phyloP scores from a whole-genome alignment of 2,329 filamentous ascomycete species.

The Trichoderma lentiforme region DNA sequence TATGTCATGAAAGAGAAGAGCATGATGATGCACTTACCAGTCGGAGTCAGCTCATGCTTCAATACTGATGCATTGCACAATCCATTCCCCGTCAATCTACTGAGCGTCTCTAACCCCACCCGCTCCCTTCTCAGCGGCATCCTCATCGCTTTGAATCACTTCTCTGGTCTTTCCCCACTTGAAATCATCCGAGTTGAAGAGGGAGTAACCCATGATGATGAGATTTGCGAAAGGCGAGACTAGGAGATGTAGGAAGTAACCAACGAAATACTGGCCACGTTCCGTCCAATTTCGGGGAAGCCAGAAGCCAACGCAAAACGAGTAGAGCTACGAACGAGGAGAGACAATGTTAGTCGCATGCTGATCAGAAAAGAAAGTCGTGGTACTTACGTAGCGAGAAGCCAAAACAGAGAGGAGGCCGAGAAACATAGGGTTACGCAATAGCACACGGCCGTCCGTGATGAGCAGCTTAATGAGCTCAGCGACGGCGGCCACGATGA shows the following conservation, averaged over 20 bases:
- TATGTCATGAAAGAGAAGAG: neutral
- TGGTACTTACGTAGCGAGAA: constrained; percentile 40
- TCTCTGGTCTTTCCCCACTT: constrained; percentile 46
- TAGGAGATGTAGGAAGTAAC: constrained; percentile 36
- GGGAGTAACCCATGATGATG: constrained; percentile 40
- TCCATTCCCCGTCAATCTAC: neutral
- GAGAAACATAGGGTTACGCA: constrained; percentile 36
- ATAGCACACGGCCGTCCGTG: constrained; percentile 31
- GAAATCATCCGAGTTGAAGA: constrained; percentile 43
- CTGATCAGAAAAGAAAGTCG: too few relatives aligned
- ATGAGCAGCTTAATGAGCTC: constrained; percentile 37
- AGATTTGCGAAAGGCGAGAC: constrained; percentile 44
- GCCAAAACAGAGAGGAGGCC: constrained; percentile 37
- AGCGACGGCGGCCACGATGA: constrained; percentile 41
- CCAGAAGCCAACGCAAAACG: constrained; percentile 42
- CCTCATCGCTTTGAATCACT: constrained; percentile 30
- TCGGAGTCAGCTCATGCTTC: neutral
- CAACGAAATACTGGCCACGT: constrained; percentile 37
- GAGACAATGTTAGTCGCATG: neutral
- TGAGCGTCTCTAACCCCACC: constrained; percentile 27
- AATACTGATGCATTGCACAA: neutral
- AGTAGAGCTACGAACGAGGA: constrained; percentile 33
- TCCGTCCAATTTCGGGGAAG: constrained; percentile 39
- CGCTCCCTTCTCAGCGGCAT: constrained; percentile 28
- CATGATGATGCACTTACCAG: neutral